A percentile compares a stretch with the other conserved stretches of the same genome.
Evolutionary conservation across 441 rosid species (phyloP).

Genomic region (Syzygium syzygioides): DNA sequence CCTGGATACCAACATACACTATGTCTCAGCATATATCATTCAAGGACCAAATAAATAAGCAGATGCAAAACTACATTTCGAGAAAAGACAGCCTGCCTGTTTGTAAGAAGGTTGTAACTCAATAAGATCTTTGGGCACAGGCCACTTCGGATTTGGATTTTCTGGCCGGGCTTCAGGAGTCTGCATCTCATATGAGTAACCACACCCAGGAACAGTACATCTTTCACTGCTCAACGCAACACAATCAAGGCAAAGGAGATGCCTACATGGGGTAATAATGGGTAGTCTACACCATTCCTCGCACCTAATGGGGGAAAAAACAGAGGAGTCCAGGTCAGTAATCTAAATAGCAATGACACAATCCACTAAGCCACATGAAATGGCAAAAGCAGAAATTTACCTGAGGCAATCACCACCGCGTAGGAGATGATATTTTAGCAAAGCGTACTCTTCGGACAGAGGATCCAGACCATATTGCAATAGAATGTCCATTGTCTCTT

Average conservation of each 20-base stretch:
- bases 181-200: slow-evolving; percentile 81
- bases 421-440: slow-evolving; percentile 57
- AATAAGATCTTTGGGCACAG: slow-evolving; percentile 95
- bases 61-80: not conserved
- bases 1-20: slow-evolving; percentile 42
- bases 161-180: slow-evolving; percentile 82
- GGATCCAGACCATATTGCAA: slow-evolving; percentile 57
- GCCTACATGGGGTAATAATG: slow-evolving; percentile 85
- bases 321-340: not conserved
- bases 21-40: slow-evolving; percentile 3
- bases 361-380: not conserved
- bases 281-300: slow-evolving; percentile 97
- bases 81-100: slow-evolving; percentile 44
- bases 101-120: slow-evolving; percentile 96
- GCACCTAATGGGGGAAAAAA: slow-evolving; percentile 43
- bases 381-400: slow-evolving; percentile 29
- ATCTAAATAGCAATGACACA: not conserved
- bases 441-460: slow-evolving; percentile 57
- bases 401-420: slow-evolving; percentile 82
- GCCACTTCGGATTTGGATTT: slow-evolving; percentile 95
- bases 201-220: slow-evolving; percentile 76
- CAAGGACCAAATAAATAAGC: not conserved
- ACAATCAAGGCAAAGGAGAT: slow-evolving; percentile 84
- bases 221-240: slow-evolving; percentile 66
- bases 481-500: slow-evolving; percentile 86